These are phyloP conservation scores for Kwoniella shivajii DNA, from an alignment of 1,284 basidiomycete species.

Conservation along the genomic window DNA sequence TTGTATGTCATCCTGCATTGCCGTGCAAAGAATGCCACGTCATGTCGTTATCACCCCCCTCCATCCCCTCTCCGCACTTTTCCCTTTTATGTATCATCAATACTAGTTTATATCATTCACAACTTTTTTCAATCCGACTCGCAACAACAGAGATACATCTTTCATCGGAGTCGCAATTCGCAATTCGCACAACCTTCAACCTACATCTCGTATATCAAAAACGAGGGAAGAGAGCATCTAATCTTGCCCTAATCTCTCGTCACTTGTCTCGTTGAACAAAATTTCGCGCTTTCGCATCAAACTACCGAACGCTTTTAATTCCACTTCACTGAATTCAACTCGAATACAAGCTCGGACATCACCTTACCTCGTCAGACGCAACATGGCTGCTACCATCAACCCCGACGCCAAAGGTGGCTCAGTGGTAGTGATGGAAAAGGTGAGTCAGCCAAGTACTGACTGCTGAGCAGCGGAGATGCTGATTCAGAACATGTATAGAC, in stretches of 20 bases:
- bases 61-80: not conserved
- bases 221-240: not conserved
- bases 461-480: not conserved
- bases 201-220: not conserved
- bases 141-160: not conserved
- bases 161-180: not conserved
- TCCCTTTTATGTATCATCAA: not conserved
- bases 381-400: constrained; percentile 39
- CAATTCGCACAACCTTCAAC: not conserved
- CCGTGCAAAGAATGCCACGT: constrained; percentile 10
- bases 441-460: constrained; percentile 10
- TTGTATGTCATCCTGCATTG: not conserved
- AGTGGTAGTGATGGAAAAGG: constrained; percentile 53
- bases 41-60: not conserved
- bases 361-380: constrained; percentile 2
- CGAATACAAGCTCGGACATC: not conserved
- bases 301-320: constrained; percentile 8
- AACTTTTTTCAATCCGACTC: constrained; percentile 4
- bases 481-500: constrained; percentile 62
- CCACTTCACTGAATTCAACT: not conserved
- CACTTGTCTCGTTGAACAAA: not conserved
- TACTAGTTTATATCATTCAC: not conserved
- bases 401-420: constrained; percentile 35
- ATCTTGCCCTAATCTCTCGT: not conserved
- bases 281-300: constrained; percentile 15